These are phyloP conservation scores for Fusarium odoratissimum DNA, from an alignment of 2,329 filamentous ascomycete species.

Conservation along the genomic window DNA sequence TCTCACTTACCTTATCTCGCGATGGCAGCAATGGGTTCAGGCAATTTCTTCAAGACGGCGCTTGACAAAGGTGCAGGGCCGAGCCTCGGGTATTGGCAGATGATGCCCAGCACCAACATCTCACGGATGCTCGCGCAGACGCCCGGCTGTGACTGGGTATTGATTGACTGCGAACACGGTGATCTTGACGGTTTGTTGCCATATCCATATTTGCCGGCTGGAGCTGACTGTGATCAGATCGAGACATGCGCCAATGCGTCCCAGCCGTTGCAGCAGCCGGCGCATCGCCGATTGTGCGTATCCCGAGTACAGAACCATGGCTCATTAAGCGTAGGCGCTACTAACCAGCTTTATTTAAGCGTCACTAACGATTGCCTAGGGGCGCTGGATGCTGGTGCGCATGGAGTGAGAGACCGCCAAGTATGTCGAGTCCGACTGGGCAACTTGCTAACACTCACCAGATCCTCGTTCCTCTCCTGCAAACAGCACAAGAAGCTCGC, in stretches of 20 bases:
- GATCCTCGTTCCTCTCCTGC: constrained; percentile 12
- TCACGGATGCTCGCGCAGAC: constrained; percentile 17
- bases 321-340: constrained; percentile 1
- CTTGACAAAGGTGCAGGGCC: constrained; percentile 2
- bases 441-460: background rate
- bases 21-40: background rate
- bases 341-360: fast-evolving
- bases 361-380: background rate
- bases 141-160: constrained; percentile 11
- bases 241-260: constrained; percentile 16
- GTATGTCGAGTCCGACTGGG: fast-evolving
- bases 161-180: constrained; percentile 18
- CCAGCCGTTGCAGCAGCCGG: constrained; percentile 22
- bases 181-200: background rate
- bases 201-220: fast-evolving
- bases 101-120: constrained; percentile 18
- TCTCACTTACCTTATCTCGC: fast-evolving
- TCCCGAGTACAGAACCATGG: constrained; percentile 20
- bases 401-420: background rate
- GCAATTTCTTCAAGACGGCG: constrained; percentile 7
- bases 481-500: constrained; percentile 10
- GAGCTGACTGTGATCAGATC: background rate
- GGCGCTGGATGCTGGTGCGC: constrained; percentile 13
- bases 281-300: constrained; percentile 21
- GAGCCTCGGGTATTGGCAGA: constrained; percentile 19